phyloP scores from a whole-genome alignment of 768 basidiomycete species.

The Amanita rubescens region DNA sequence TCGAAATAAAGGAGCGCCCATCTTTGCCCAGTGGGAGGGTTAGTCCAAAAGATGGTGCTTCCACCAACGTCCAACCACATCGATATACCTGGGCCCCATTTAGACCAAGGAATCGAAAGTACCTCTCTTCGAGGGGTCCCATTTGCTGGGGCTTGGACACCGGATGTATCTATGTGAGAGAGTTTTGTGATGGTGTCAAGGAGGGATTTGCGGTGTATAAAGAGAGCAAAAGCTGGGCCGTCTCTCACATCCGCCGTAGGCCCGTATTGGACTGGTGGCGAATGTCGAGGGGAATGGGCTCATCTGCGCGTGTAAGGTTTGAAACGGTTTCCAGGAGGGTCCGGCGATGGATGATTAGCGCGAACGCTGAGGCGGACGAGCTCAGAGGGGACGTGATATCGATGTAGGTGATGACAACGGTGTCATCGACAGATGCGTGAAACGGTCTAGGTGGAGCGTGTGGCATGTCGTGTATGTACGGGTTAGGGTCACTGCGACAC shows the following conservation, averaged over 20 bases:
- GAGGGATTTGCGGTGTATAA: background rate
- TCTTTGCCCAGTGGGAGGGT: slow-evolving; percentile 27
- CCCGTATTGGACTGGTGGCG: too few species aligned
- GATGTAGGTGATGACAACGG: slow-evolving; percentile 27
- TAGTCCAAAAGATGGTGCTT: slow-evolving; percentile 30
- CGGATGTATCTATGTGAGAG: too few species aligned
- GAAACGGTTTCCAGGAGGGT: slow-evolving; percentile 17
- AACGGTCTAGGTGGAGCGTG: slow-evolving; percentile 17
- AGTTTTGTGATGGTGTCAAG: background rate
- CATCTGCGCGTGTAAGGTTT: too few species aligned
- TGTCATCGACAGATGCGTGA: slow-evolving; percentile 16
- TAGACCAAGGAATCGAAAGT: slow-evolving; percentile 18
- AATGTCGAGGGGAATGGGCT: too few species aligned
- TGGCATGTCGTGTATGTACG: slow-evolving; percentile 13
- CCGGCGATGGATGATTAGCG: slow-evolving; percentile 30
- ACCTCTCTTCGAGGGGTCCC: too few species aligned
- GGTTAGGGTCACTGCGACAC: slow-evolving; percentile 37
- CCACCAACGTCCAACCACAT: slow-evolving; percentile 24
- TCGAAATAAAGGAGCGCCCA: slow-evolving; percentile 20
- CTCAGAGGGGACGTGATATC: slow-evolving; percentile 11
- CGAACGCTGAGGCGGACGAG: slow-evolving; percentile 13
- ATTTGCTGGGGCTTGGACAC: too few species aligned
- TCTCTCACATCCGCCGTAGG: too few species aligned
- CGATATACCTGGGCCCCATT: slow-evolving; percentile 27
- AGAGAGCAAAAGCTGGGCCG: background rate